phyloP scores from a whole-genome alignment of 2,329 filamentous ascomycete genomes.

The Leptographium galeiforme region DNA sequence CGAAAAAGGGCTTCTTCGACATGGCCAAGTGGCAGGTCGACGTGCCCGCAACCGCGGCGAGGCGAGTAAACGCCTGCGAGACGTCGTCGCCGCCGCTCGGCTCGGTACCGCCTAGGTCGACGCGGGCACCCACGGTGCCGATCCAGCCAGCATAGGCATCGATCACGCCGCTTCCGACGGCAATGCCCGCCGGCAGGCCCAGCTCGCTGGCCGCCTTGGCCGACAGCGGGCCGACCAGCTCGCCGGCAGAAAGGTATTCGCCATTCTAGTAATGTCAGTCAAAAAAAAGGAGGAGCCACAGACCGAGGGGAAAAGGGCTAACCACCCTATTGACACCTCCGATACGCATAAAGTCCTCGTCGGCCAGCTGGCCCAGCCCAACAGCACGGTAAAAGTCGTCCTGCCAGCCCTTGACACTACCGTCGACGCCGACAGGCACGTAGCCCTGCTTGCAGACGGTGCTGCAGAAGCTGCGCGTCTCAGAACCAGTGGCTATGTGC shows the following conservation, averaged over 20 bases:
- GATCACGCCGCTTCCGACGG: constrained; percentile 91
- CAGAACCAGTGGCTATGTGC: constrained; percentile 82
- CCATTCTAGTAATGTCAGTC: constrained; percentile 53
- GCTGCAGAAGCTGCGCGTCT: constrained; percentile 88
- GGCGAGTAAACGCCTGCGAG: constrained; percentile 80
- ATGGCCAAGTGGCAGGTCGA: constrained; percentile 96
- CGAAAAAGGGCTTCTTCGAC: constrained; percentile 86
- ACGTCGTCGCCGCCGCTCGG: constrained; percentile 49
- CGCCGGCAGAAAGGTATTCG: constrained; percentile 79
- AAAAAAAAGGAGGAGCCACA: constrained; percentile 12
- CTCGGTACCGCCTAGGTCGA: constrained; percentile 53
- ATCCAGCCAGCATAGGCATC: constrained; percentile 99
- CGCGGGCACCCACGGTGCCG: constrained; percentile 94
- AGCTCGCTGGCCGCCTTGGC: constrained; percentile 73
- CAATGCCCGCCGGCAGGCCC: constrained; percentile 73
- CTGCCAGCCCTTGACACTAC: constrained; percentile 96
- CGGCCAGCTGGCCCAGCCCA: constrained; percentile 68
- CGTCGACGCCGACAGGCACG: constrained; percentile 92
- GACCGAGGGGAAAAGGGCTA: constrained; percentile 34
- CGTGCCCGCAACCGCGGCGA: constrained; percentile 89
- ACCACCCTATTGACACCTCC: constrained; percentile 92
- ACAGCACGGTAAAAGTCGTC: constrained; percentile 83
- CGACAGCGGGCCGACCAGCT: constrained; percentile 74
- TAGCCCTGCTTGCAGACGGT: constrained; percentile 96
- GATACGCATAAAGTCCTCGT: constrained; percentile 85